Conservation (phyloP, 148 eudicot genomes). For the Rhododendron mucronatum region DNA sequence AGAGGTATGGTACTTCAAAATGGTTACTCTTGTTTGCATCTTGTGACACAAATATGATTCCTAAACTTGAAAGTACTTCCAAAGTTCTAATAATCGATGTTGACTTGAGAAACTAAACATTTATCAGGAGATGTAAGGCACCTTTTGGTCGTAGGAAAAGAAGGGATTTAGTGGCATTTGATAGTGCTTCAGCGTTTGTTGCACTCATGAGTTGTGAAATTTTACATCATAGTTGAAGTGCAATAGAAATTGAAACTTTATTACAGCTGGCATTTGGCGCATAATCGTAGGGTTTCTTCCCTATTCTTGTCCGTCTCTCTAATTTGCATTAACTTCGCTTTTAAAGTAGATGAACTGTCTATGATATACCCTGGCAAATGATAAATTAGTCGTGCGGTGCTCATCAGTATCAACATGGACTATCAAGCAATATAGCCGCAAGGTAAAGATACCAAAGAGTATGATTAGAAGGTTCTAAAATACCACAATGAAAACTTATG, state of each 20-base stretch:
- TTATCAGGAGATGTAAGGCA: neutral
- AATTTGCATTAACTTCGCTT: neutral
- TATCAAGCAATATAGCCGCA: neutral
- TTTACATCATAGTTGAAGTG: neutral
- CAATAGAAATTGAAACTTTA: neutral
- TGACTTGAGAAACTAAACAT: neutral
- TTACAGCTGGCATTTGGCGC: neutral
- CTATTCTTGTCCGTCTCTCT: neutral
- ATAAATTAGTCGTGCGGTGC: neutral
- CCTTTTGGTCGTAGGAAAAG: neutral
- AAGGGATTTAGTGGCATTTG: neutral
- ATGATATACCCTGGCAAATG: no score
- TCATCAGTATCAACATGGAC: neutral
- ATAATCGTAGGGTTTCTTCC: neutral
- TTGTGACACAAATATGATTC: neutral
- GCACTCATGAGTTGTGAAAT: neutral
- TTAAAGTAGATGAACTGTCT: neutral
- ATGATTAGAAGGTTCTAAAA: neutral
- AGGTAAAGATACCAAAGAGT: neutral
- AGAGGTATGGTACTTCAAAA: constrained; percentile 41
- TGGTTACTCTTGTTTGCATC: neutral
- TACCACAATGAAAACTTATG: neutral
- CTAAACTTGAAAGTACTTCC: neutral
- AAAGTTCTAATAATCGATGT: neutral
- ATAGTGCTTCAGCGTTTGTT: neutral